Evolutionary conservation across 805 yeast genomes (phyloP).

Genomic region (Myxozyma lipomycoides): DNA sequence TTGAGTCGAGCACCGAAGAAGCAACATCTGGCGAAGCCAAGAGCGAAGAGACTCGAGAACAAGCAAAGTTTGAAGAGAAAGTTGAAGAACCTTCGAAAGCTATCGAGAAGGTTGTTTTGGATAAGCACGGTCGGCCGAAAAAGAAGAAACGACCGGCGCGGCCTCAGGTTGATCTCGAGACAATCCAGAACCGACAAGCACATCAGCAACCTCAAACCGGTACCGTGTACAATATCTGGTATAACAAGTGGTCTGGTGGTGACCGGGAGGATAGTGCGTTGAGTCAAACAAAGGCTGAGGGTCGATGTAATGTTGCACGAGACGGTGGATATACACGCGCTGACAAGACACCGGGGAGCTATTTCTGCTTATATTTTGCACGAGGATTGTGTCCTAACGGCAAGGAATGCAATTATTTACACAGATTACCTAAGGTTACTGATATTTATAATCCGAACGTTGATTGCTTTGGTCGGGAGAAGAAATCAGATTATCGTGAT

Average conservation of each 20-base stretch:
- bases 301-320: slow-evolving; percentile 52
- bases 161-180: slow-evolving; percentile 65
- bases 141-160: slow-evolving; percentile 52
- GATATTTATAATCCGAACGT: slow-evolving; percentile 60
- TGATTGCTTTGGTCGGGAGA: slow-evolving; percentile 93
- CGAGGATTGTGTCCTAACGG: slow-evolving; percentile 80
- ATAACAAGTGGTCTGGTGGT: slow-evolving; percentile 81
- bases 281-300: slow-evolving; percentile 50
- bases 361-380: slow-evolving; percentile 79
- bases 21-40: not conserved
- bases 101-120: not conserved
- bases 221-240: slow-evolving; percentile 81
- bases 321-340: slow-evolving; percentile 80
- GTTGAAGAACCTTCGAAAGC: not conserved
- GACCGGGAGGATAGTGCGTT: slow-evolving; percentile 43
- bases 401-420: slow-evolving; percentile 67
- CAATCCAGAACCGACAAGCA: slow-evolving; percentile 51
- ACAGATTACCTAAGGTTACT: slow-evolving; percentile 60
- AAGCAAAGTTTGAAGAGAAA: slow-evolving; percentile 2
- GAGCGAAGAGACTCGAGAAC: not conserved
- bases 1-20: slow-evolving; percentile 16
- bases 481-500: slow-evolving; percentile 73
- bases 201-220: slow-evolving; percentile 63
- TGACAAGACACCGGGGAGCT: slow-evolving; percentile 46
- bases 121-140: slow-evolving; percentile 11